A percentile compares a stretch with the other conserved stretches of the same genome.
Conservation (phyloP, 768 basidiomycete species). For the Suillus cothurnatus region DNA sequence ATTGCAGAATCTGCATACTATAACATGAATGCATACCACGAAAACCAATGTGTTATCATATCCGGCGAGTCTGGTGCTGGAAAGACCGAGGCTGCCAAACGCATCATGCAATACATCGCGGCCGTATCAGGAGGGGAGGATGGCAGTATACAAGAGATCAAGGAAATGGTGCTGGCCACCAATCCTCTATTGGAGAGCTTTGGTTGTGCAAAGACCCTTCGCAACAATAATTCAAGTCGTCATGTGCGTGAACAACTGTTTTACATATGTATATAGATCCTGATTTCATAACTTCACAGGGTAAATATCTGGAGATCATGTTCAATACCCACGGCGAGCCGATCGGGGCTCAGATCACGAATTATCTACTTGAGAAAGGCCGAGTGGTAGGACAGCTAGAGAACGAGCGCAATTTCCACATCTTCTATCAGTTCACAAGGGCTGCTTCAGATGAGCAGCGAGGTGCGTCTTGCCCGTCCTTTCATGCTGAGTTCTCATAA, state of each 20-base stretch:
- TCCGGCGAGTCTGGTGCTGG: slow-evolving; percentile 99
- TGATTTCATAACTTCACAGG: slow-evolving; percentile 49
- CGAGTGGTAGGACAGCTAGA: slow-evolving; percentile 96
- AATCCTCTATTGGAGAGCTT: slow-evolving; percentile 98
- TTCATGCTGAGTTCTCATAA: slow-evolving; percentile 13
- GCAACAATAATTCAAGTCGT: slow-evolving; percentile 98
- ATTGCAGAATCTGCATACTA: slow-evolving; percentile 98
- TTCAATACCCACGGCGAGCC: slow-evolving; percentile 93
- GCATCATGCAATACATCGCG: slow-evolving; percentile 99
- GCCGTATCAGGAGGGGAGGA: slow-evolving; percentile 90
- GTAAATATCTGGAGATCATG: slow-evolving; percentile 99
- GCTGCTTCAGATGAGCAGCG: slow-evolving; percentile 87
- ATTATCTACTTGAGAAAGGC: slow-evolving; percentile 96
- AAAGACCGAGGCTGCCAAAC: slow-evolving; percentile 98
- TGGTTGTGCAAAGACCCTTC: slow-evolving; percentile 97
- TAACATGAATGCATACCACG: slow-evolving; percentile 98
- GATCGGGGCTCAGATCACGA: slow-evolving; percentile 97
- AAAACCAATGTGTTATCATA: slow-evolving; percentile 99
- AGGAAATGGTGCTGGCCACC: slow-evolving; percentile 99
- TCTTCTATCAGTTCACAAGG: slow-evolving; percentile 99
- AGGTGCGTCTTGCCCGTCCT: slow-evolving; percentile 49
- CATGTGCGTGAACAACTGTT: slow-evolving; percentile 66
- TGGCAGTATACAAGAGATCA: slow-evolving; percentile 94
- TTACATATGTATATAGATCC: not conserved
- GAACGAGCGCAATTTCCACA: slow-evolving; percentile 96